Evolutionary conservation across 805 yeast species (phyloP).

Genomic region (Ogataea saltuana): DNA sequence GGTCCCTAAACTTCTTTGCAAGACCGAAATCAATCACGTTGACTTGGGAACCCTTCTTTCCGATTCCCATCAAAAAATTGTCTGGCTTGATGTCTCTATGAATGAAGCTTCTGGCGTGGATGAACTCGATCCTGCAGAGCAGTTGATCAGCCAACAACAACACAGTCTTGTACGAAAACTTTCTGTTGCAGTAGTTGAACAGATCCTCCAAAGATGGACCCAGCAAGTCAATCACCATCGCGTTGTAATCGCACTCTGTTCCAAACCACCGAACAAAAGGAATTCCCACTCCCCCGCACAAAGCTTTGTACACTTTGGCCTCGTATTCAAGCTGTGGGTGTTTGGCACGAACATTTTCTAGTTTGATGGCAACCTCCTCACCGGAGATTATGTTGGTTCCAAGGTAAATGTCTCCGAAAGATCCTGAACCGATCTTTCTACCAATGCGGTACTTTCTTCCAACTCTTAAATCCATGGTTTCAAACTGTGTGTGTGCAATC

Average conservation of each 20-base stretch:
- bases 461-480: slow-evolving; percentile 67
- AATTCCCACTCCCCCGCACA: slow-evolving; percentile 95
- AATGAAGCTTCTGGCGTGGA: slow-evolving; percentile 91
- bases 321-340: slow-evolving; percentile 98
- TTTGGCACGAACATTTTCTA: slow-evolving; percentile 85
- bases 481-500: slow-evolving; percentile 1
- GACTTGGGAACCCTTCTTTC: slow-evolving; percentile 92
- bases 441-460: slow-evolving; percentile 95
- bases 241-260: slow-evolving; percentile 93
- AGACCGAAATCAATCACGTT: slow-evolving; percentile 93
- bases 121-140: slow-evolving; percentile 89
- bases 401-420: slow-evolving; percentile 94
- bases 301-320: slow-evolving; percentile 90
- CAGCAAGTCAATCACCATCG: slow-evolving; percentile 92
- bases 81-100: slow-evolving; percentile 86
- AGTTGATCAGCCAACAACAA: slow-evolving; percentile 91
- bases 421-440: slow-evolving; percentile 94
- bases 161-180: slow-evolving; percentile 91
- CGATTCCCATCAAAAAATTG: slow-evolving; percentile 84
- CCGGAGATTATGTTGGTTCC: slow-evolving; percentile 94
- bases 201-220: slow-evolving; percentile 96
- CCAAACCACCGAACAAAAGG: slow-evolving; percentile 98
- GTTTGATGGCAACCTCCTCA: slow-evolving; percentile 95
- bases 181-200: slow-evolving; percentile 93
- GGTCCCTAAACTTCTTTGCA: slow-evolving; percentile 92